Evolutionary conservation across 331 rosid genomes (phyloP).

Genomic region (Malus hybrid): DNA sequence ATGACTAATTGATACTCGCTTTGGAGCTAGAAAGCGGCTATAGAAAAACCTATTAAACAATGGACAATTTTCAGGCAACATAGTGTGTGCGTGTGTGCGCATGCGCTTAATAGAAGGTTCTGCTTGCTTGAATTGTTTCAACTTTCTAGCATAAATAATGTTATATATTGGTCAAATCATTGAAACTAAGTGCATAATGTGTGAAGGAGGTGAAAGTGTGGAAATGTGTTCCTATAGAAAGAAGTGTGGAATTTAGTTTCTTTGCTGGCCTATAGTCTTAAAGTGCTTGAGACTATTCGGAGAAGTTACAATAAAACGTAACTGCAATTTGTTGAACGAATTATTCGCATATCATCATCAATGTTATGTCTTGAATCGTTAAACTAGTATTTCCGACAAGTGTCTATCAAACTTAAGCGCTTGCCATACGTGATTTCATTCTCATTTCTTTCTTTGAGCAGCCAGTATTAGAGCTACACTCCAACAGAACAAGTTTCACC

Average conservation of each 20-base stretch:
- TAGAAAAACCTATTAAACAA: too few species aligned
- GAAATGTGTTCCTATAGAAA: background rate
- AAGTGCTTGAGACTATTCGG: background rate
- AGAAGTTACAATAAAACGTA: background rate
- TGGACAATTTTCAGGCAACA: too few species aligned
- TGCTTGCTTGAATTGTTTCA: too few species aligned
- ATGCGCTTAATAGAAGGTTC: too few species aligned
- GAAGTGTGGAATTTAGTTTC: background rate
- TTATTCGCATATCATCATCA: background rate
- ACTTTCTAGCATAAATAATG: too few species aligned
- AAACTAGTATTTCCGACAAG: background rate
- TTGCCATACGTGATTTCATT: conserved; percentile 1
- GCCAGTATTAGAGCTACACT: conserved; percentile 64
- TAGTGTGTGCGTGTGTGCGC: too few species aligned
- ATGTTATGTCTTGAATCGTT: background rate
- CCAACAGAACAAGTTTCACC: conserved; percentile 47
- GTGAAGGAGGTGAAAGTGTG: too few species aligned
- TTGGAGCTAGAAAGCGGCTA: too few species aligned
- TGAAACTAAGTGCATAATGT: too few species aligned
- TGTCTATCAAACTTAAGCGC: background rate
- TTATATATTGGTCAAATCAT: too few species aligned
- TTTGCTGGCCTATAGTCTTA: too few species aligned
- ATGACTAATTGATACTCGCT: background rate
- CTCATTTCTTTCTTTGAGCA: conserved; percentile 29
- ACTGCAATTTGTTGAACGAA: background rate